These are phyloP conservation scores for Ceratocystis cubensis DNA, from an alignment of 2,329 filamentous ascomycete genomes.

Conservation along the genomic window DNA sequence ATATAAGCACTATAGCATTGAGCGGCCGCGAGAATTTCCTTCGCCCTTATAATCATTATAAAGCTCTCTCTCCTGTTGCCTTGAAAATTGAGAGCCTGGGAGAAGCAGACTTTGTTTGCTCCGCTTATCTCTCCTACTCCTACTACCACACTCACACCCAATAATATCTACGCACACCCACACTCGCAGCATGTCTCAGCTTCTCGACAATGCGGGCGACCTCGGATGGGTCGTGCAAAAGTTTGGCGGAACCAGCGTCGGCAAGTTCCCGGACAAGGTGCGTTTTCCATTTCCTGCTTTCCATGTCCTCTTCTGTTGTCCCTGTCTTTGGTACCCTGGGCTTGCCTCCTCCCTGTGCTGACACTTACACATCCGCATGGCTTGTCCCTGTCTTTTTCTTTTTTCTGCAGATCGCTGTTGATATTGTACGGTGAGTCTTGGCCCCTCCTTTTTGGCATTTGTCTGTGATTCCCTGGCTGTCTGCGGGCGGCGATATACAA, in stretches of 20 bases:
- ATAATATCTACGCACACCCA: background rate
- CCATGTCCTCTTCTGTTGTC: background rate
- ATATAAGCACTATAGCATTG: too few species aligned
- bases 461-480: background rate
- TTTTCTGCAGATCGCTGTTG: conserved; percentile 30
- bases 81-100: too few species aligned
- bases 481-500: too few species aligned
- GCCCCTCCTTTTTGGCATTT: background rate
- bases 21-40: background rate
- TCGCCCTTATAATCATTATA: background rate
- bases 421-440: conserved; percentile 33
- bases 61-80: too few species aligned
- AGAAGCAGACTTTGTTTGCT: too few species aligned
- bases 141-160: background rate
- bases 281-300: conserved; percentile 22
- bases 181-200: conserved; percentile 13
- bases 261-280: conserved; percentile 72
- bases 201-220: conserved; percentile 28
- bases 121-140: too few species aligned
- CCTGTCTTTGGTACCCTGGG: background rate
- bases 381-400: background rate
- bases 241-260: conserved; percentile 89
- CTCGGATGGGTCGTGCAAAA: conserved; percentile 80
- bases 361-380: background rate
- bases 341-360: background rate